These are phyloP conservation scores for Dunaliella sp. DNA, from an alignment of 139 green algal species.

Conservation along the genomic window DNA sequence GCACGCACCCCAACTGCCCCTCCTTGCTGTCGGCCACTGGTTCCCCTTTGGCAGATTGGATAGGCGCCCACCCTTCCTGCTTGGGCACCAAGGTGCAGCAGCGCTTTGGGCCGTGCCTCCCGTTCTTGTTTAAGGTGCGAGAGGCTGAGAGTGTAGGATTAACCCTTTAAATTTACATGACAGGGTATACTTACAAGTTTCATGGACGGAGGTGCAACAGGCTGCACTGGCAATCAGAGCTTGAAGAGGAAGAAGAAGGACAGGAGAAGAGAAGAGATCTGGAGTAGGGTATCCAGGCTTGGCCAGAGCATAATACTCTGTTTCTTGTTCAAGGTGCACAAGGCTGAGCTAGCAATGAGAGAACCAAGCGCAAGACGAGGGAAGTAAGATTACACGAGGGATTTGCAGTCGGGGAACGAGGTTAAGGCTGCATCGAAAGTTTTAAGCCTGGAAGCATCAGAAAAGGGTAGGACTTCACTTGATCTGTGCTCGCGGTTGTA, in stretches of 20 bases:
- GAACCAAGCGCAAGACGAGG: too few relatives aligned
- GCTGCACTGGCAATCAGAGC: neutral
- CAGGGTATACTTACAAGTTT: too few relatives aligned
- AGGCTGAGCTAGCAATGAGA: too few relatives aligned
- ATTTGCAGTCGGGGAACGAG: too few relatives aligned
- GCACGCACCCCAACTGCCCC: slow-evolving; percentile 88
- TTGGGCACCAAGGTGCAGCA: slow-evolving; percentile 63
- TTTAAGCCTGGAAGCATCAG: too few relatives aligned
- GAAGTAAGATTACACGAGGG: too few relatives aligned
- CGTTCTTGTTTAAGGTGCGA: slow-evolving; percentile 93
- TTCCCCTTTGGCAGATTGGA: slow-evolving; percentile 56
- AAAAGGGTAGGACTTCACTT: too few relatives aligned
- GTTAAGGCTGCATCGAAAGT: too few relatives aligned
- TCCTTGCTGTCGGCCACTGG: slow-evolving; percentile 54
- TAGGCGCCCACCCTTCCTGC: slow-evolving; percentile 62
- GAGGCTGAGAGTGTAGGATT: neutral
- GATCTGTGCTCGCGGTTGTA: too few relatives aligned
- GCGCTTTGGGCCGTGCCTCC: slow-evolving; percentile 75
- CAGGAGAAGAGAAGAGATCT: neutral
- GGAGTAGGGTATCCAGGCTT: neutral
- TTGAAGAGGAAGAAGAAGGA: neutral
- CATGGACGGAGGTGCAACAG: too few relatives aligned
- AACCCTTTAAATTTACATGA: neutral
- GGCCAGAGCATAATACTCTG: neutral
- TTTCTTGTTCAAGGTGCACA: too few relatives aligned